Evolutionary conservation across 2,329 filamentous ascomycete genomes (phyloP), one percentile per base, ranked within the genome.

Genomic region (Dendrostoma leiphaemia): DNA sequence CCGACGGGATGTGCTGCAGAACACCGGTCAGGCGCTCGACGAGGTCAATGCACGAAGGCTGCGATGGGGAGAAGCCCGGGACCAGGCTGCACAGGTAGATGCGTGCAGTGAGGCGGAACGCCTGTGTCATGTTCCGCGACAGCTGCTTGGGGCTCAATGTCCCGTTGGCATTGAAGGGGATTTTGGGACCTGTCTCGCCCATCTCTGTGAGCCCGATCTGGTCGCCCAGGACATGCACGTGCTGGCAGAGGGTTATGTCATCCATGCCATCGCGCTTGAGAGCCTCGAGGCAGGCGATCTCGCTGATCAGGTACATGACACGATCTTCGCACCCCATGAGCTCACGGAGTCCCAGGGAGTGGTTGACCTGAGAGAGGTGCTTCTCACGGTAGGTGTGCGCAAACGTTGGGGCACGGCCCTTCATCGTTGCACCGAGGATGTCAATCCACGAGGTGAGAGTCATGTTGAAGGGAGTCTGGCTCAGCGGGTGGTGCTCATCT

Each of bases 1-100:
- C 93, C 1, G 85, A 81, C 21, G 94, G 94, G 61, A 99, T 92
- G 69, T 83, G 88, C 53, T 89, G 83, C 59, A 97, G 85, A 32
- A 88, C 83, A 54, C 84, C 81, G 24, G 88, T 85, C 58, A 97
- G 83, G 64, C 90, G 89, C 57, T 88, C 82, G 38, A 97, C 84
- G 23, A 97, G 80, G 61, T 86, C 86, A 64, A 88, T 77, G 65
- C 86, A 92, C 68, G 86, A 90, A 8, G 78, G 76, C 64, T 94
- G 87, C 54, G 79, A 80, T 45, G 89, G 88, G 63, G 87, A 85
- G 73, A 93, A 94, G 53, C 91, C 91, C 0, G 93, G 93, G 0
- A 97, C 90, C 32, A 99, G 80, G 67, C 90, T 92, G 84, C 91
- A 96, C n/a, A 97, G 85, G 73, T 97, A 97, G 74, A 99, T 91